A percentile compares a stretch with the other conserved stretches of the same genome.
phyloP scores from a whole-genome alignment of 2,329 filamentous ascomycete genomes.

The Neofusicoccum cordaticola region DNA sequence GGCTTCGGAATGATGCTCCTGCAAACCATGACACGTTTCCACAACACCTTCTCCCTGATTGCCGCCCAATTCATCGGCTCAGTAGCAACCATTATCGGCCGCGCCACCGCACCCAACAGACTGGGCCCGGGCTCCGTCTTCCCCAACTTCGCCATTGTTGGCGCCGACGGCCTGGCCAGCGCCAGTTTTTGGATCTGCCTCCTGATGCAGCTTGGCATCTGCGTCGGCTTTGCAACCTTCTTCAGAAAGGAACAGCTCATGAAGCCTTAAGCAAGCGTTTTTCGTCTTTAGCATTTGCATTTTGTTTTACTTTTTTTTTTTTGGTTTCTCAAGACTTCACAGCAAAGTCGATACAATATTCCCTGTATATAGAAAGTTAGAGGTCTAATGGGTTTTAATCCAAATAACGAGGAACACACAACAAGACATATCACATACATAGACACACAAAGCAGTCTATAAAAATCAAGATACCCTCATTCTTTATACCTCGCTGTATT shows the following conservation, averaged over 20 bases:
- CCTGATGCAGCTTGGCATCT: constrained; percentile 57
- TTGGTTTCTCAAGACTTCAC: background rate
- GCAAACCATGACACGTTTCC: constrained; percentile 63
- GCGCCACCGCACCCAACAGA: constrained; percentile 59
- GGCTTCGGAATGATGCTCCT: constrained; percentile 67
- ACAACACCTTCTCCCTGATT: constrained; percentile 62
- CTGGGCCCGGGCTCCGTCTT: constrained; percentile 62
- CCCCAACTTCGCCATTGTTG: constrained; percentile 56
- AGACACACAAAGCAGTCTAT: background rate
- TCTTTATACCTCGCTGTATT: background rate
- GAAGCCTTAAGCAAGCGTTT: constrained; percentile 44
- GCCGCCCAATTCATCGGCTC: constrained; percentile 62
- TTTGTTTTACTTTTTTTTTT: background rate
- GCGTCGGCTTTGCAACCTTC: constrained; percentile 55
- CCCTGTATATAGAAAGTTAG: background rate
- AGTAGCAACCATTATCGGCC: constrained; percentile 59
- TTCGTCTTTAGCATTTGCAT: background rate
- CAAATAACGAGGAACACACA: background rate
- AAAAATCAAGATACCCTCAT: background rate
- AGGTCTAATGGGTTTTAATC: background rate
- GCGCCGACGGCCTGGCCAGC: constrained; percentile 46
- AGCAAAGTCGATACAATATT: background rate
- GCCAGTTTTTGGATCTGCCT: constrained; percentile 63
- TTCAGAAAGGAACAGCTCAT: constrained; percentile 59
- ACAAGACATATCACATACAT: background rate